phyloP scores from a whole-genome alignment of 768 basidiomycete species.

The Rhodotorula kratochvilovae region DNA sequence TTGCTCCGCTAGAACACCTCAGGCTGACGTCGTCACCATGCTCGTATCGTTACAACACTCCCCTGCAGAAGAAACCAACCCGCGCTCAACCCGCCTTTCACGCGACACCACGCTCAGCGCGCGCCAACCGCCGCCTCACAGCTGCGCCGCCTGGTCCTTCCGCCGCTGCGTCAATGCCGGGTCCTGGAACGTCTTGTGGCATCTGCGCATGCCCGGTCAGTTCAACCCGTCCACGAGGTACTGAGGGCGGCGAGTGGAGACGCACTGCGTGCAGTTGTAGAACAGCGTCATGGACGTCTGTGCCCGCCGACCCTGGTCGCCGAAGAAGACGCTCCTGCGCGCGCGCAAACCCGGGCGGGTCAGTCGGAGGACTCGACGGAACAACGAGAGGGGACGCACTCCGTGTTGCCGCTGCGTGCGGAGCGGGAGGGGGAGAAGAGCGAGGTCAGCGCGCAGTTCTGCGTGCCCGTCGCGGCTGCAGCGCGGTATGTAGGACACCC shows the following conservation, averaged over 20 bases:
- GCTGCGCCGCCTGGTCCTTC: background rate
- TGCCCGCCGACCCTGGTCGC: conserved; percentile 94
- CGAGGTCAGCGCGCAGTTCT: conserved; percentile 32
- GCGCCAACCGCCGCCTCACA: background rate
- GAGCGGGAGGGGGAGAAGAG: background rate
- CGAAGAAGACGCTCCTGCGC: conserved; percentile 83
- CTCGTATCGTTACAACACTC: no score
- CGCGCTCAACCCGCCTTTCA: no score
- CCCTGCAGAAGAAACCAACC: no score
- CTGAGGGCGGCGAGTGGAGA: background rate
- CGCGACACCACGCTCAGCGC: no score
- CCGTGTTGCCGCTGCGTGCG: conserved; percentile 20
- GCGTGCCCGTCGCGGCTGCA: no score
- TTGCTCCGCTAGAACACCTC: no score
- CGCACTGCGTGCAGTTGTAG: conserved; percentile 61
- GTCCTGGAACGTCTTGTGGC: conserved; percentile 36
- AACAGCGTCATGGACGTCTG: conserved; percentile 93
- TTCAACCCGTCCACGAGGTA: no score
- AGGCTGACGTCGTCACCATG: no score
- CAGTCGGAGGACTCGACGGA: background rate
- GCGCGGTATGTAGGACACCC: no score
- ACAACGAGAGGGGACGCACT: conserved; percentile 40
- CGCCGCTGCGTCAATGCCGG: conserved; percentile 12
- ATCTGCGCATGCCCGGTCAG: background rate
- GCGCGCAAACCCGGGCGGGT: background rate